phyloP scores from a whole-genome alignment of 352 stramenopile species.

The Nannochloropsis limnetica region DNA sequence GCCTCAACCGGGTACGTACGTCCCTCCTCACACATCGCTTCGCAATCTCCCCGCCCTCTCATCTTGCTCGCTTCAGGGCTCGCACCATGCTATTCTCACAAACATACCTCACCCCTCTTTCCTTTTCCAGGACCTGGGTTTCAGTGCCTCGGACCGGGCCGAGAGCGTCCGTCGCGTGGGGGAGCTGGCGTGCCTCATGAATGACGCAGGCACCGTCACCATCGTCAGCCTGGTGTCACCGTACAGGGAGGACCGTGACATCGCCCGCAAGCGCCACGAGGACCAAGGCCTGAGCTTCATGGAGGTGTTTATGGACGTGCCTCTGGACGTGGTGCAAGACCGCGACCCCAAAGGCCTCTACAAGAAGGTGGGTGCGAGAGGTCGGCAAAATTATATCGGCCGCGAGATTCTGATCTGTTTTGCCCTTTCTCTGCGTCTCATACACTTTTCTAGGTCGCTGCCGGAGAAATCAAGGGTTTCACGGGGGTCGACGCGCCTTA shows the following conservation, averaged over 20 bases:
- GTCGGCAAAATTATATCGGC: not conserved
- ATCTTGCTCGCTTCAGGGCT: not conserved
- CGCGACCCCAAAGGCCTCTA: constrained; percentile 89
- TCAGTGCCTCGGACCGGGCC: constrained; percentile 83
- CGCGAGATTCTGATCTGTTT: not conserved
- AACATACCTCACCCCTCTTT: not conserved
- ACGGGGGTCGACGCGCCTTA: constrained; percentile 97
- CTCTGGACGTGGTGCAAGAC: constrained; percentile 85
- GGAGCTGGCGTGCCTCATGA: constrained; percentile 90
- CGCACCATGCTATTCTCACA: not conserved
- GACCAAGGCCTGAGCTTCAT: constrained; percentile 92
- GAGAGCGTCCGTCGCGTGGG: constrained; percentile 91
- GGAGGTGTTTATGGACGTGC: constrained; percentile 96
- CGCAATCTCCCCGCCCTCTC: not conserved
- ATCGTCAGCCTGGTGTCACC: constrained; percentile 92
- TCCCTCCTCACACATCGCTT: not conserved
- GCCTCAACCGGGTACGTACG: constrained; percentile 74
- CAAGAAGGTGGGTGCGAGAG: constrained; percentile 65
- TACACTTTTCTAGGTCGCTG: constrained; percentile 58
- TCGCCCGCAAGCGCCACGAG: constrained; percentile 79
- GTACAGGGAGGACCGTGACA: constrained; percentile 81
- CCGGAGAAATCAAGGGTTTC: constrained; percentile 95
- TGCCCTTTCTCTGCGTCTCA: not conserved
- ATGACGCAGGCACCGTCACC: constrained; percentile 88
- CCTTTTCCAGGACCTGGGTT: constrained; percentile 55